These are phyloP conservation scores for Leucosporidium creatinivorum DNA, from an alignment of 768 basidiomycete species.

Conservation along the genomic window DNA sequence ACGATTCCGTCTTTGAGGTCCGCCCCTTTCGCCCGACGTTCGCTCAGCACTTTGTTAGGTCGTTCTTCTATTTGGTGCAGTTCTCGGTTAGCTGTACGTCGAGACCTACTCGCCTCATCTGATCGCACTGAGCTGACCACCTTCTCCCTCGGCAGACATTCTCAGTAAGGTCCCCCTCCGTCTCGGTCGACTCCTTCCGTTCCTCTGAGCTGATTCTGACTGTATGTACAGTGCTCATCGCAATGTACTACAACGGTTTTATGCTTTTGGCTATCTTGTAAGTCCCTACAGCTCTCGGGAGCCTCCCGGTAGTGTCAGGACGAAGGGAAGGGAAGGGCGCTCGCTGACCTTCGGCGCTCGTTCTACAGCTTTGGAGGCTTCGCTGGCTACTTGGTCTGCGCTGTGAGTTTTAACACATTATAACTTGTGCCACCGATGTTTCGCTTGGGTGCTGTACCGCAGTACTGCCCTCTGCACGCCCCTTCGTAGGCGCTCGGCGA, in stretches of 20 bases:
- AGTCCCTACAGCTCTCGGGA: too few relatives aligned
- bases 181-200: neutral
- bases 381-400: too few relatives aligned
- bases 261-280: conserved; percentile 41
- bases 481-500: too few relatives aligned
- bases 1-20: neutral
- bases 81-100: conserved; percentile 37
- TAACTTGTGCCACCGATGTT: too few relatives aligned
- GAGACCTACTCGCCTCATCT: neutral
- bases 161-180: conserved; percentile 7
- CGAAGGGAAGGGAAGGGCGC: too few relatives aligned
- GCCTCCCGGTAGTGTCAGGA: too few relatives aligned
- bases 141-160: neutral
- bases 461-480: too few relatives aligned
- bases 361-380: too few relatives aligned
- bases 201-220: conserved; percentile 2
- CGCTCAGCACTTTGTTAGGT: conserved; percentile 39
- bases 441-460: too few relatives aligned
- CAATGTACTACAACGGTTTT: conserved; percentile 40
- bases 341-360: too few relatives aligned
- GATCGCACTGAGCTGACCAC: too few relatives aligned
- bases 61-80: conserved; percentile 37
- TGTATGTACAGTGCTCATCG: conserved; percentile 33
- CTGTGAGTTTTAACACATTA: too few relatives aligned
- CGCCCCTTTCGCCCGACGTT: conserved; percentile 17